Evolutionary conservation across 805 yeast genomes (phyloP).

Genomic region (Clavispora phyllophila): DNA sequence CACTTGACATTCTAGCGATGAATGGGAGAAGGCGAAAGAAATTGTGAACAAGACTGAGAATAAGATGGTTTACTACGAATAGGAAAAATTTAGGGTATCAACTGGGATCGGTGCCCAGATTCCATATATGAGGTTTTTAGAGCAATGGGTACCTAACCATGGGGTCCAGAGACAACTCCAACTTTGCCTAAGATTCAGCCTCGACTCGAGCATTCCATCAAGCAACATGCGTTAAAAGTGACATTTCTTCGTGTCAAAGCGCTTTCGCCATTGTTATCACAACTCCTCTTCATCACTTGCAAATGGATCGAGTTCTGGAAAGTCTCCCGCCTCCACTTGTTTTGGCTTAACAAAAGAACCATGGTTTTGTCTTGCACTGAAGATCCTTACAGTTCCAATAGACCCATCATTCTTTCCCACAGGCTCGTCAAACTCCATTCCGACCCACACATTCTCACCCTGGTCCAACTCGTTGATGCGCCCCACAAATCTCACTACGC

Average conservation of each 20-base stretch:
- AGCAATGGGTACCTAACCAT: too few relatives aligned
- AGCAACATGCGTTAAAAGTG: background rate
- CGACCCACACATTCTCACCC: constrained; percentile 62
- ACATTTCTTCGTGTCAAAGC: background rate
- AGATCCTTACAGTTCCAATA: constrained; percentile 55
- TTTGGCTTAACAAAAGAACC: constrained; percentile 78
- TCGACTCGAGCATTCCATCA: too few relatives aligned
- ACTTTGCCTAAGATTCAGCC: too few relatives aligned
- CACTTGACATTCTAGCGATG: too few relatives aligned
- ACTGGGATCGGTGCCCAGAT: too few relatives aligned
- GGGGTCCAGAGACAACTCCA: too few relatives aligned
- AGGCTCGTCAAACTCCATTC: constrained; percentile 81
- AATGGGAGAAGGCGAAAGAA: too few relatives aligned
- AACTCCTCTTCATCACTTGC: constrained; percentile 37
- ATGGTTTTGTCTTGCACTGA: constrained; percentile 50
- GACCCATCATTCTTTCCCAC: constrained; percentile 83
- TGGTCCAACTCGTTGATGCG: constrained; percentile 53
- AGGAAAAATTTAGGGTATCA: too few relatives aligned
- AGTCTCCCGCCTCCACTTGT: constrained; percentile 66
- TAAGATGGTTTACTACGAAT: too few relatives aligned
- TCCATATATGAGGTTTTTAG: too few relatives aligned
- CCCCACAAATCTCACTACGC: constrained; percentile 70
- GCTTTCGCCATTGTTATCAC: background rate
- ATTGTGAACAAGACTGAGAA: too few relatives aligned
- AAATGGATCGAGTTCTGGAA: constrained; percentile 43